Evolutionary conservation across 306 rosid genomes (phyloP).

Genomic region (Casuarina equisetifolia): DNA sequence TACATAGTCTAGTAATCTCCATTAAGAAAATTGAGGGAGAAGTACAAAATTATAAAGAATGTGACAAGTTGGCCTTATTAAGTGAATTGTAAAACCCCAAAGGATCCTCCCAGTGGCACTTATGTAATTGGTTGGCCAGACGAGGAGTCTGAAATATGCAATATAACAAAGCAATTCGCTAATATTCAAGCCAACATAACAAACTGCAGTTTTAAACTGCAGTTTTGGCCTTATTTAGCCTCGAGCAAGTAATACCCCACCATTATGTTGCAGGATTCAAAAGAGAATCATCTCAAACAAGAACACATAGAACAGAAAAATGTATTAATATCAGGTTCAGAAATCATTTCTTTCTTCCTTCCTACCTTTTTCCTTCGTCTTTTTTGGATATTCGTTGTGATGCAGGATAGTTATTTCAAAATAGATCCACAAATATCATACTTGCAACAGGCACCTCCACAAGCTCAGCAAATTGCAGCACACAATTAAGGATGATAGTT

Average conservation of each 20-base stretch:
- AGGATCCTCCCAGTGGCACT: not conserved
- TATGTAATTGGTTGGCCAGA: no score
- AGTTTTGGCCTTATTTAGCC: not conserved
- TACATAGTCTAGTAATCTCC: not conserved
- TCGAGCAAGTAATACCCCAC: not conserved
- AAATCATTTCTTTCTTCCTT: not conserved
- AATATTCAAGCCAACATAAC: not conserved
- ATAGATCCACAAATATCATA: not conserved
- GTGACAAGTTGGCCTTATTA: no score
- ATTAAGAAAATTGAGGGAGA: not conserved
- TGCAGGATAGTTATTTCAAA: not conserved
- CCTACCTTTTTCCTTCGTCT: no score
- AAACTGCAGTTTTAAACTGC: not conserved
- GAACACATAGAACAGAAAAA: not conserved
- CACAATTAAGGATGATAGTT: not conserved
- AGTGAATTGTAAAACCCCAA: not conserved
- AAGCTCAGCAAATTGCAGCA: not conserved
- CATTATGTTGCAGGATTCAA: not conserved
- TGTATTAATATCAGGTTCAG: not conserved
- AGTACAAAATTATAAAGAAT: not conserved
- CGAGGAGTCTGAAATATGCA: not conserved
- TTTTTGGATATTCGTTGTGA: no score
- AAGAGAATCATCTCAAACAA: not conserved
- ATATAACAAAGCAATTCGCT: not conserved
- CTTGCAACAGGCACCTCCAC: not conserved